A percentile compares a stretch with the other conserved stretches of the same genome.
Evolutionary conservation across 768 basidiomycete species (phyloP).

Genomic region (Tylopilus vinaceipallidus): DNA sequence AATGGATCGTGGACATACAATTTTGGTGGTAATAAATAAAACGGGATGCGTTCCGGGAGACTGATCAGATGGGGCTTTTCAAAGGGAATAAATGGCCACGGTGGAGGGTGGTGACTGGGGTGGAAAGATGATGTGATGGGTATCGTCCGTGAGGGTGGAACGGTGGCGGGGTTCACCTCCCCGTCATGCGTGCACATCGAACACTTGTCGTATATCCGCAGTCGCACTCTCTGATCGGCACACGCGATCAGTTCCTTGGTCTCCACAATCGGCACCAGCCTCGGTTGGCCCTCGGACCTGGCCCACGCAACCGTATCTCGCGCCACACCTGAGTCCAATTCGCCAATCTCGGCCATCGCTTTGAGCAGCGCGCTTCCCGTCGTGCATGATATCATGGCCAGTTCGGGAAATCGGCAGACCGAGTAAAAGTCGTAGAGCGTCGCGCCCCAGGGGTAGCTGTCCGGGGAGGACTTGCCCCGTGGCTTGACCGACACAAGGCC

Average conservation of each 20-base stretch:
- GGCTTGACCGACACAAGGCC: background rate
- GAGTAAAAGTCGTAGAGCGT: constrained; percentile 28
- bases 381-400: background rate
- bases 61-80: constrained; percentile 11
- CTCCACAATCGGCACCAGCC: constrained; percentile 11
- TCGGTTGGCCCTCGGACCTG: constrained; percentile 21
- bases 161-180: background rate
- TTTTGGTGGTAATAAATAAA: constrained; percentile 39
- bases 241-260: constrained; percentile 15
- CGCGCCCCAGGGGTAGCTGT: constrained; percentile 25
- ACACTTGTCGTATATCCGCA: background rate
- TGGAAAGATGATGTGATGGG: constrained; percentile 30
- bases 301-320: constrained; percentile 27
- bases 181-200: constrained; percentile 4
- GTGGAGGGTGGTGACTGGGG: constrained; percentile 36
- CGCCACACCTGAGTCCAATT: constrained; percentile 10
- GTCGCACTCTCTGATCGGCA: background rate
- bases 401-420: constrained; percentile 5
- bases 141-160: constrained; percentile 4
- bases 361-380: constrained; percentile 22
- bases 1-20: constrained; percentile 46
- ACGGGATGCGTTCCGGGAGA: constrained; percentile 36
- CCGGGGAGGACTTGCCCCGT: constrained; percentile 18
- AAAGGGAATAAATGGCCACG: constrained; percentile 45
- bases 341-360: constrained; percentile 10